phyloP scores from a whole-genome alignment of 345 rosid species.

The Ricinus communis region DNA sequence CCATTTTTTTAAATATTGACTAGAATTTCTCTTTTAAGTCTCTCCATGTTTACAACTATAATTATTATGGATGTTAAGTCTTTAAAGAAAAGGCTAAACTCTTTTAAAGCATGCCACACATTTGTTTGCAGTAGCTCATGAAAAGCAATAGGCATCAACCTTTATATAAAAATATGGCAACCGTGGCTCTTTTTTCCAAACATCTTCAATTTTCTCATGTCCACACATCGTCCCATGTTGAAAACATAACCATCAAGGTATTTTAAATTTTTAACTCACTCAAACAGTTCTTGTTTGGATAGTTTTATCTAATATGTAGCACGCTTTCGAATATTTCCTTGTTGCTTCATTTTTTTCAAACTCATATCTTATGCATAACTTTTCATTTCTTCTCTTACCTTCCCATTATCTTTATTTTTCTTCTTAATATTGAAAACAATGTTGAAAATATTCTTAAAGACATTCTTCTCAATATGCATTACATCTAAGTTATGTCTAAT shows the following conservation, averaged over 20 bases:
- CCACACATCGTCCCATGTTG: neutral
- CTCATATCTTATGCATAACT: neutral
- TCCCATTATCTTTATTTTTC: too few relatives aligned
- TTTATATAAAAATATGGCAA: neutral
- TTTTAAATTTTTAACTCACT: neutral
- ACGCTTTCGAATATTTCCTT: neutral
- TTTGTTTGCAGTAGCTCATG: neutral
- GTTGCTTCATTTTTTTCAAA: neutral
- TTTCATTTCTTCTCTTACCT: neutral
- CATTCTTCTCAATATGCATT: too few relatives aligned
- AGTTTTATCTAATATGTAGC: neutral
- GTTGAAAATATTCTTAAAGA: too few relatives aligned
- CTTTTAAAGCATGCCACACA: neutral
- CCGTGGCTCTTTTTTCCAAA: neutral
- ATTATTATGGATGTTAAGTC: neutral
- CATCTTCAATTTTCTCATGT: neutral
- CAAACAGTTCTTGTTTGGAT: neutral
- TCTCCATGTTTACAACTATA: neutral
- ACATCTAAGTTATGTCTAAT: too few relatives aligned
- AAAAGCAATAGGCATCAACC: neutral
- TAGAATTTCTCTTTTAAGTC: neutral
- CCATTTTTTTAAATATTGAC: neutral
- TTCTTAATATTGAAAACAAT: too few relatives aligned
- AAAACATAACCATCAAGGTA: neutral
- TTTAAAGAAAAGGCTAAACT: neutral